Conservation (phyloP, 1,284 basidiomycete genomes). For the Sporisorium exsertum region DNA sequence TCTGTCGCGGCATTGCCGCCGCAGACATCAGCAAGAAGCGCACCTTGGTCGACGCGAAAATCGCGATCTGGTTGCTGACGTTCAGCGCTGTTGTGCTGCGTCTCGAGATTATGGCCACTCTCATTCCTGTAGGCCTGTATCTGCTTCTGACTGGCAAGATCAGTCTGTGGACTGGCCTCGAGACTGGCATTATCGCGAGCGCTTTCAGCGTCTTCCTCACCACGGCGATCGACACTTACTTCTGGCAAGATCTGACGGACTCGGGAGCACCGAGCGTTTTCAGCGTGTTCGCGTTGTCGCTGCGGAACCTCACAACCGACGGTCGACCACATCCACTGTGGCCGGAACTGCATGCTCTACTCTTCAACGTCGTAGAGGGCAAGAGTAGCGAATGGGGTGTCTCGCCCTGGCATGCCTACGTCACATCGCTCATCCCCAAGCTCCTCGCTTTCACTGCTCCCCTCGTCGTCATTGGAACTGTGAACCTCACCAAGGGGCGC, state of each 20-base stretch:
- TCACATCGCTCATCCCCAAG: conserved; percentile 80
- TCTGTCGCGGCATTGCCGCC: conserved; percentile 71
- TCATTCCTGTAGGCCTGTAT: conserved; percentile 55
- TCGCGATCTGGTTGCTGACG: conserved; percentile 73
- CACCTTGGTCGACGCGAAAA: background rate
- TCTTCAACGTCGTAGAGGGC: conserved; percentile 89
- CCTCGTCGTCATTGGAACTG: conserved; percentile 74
- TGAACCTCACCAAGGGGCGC: conserved; percentile 44
- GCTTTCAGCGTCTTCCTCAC: conserved; percentile 27
- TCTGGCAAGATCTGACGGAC: conserved; percentile 75
- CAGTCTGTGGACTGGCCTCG: conserved; percentile 19
- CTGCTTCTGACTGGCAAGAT: conserved; percentile 24
- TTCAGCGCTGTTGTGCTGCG: conserved; percentile 81
- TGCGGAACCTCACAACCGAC: background rate
- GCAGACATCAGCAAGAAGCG: conserved; percentile 12
- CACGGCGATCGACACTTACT: conserved; percentile 81
- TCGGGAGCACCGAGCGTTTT: background rate
- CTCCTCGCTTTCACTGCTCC: conserved; percentile 77
- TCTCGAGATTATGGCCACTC: conserved; percentile 77
- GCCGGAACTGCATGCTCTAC: conserved; percentile 85
- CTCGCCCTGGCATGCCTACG: conserved; percentile 80
- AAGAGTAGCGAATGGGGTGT: conserved; percentile 92
- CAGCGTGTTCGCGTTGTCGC: background rate
- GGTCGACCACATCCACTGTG: conserved; percentile 72
- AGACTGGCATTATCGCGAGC: conserved; percentile 24